phyloP scores from a whole-genome alignment of 306 rosid genomes.

The Acmispon strigosus region DNA sequence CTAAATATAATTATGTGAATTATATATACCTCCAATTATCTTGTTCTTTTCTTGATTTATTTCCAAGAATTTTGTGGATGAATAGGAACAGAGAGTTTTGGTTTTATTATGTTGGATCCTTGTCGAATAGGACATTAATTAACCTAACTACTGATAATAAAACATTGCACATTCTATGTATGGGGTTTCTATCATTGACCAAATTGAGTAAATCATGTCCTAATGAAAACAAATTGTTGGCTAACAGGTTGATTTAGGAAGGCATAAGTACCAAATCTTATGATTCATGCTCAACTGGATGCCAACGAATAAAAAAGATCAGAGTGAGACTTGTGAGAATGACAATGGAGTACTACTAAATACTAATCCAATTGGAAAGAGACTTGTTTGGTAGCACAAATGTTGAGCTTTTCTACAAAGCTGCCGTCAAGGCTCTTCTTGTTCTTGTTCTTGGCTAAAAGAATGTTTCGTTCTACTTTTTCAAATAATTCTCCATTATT shows the following conservation, averaged over 20 bases:
- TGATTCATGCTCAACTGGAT: background rate
- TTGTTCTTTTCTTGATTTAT: background rate
- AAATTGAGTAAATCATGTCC: background rate
- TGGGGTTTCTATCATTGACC: background rate
- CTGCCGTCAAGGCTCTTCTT: no score
- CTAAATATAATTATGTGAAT: background rate
- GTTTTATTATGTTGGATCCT: constrained; percentile 22
- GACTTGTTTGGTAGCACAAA: background rate
- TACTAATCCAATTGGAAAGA: background rate
- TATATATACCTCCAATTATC: background rate
- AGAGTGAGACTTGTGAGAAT: background rate
- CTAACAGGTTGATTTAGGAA: background rate
- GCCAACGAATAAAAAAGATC: background rate
- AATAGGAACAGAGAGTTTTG: background rate
- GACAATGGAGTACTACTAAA: no score
- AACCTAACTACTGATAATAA: no score
- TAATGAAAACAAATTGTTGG: background rate
- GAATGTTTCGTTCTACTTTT: no score
- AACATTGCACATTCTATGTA: no score
- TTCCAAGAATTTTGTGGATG: background rate
- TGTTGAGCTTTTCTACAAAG: background rate
- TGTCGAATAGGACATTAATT: background rate
- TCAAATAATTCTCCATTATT: no score
- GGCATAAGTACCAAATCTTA: background rate
- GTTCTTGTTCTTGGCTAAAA: no score